phyloP scores from a whole-genome alignment of 78 protist species.

The Cavenderia fasciculata region DNA sequence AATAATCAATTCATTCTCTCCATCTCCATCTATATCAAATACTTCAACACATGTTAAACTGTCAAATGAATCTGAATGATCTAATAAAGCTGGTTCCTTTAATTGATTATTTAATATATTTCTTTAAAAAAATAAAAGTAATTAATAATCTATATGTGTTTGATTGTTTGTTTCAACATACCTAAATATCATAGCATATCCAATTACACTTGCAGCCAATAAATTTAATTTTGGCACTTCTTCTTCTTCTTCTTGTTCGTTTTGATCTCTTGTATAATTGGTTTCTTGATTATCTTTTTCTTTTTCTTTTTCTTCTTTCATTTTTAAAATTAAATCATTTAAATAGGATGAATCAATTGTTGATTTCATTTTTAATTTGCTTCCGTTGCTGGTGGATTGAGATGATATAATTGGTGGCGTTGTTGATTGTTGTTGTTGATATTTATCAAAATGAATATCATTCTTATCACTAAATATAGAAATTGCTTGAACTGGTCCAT shows the following conservation, averaged over 20 bases:
- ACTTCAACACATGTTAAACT: slow-evolving; percentile 42
- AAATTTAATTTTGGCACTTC: slow-evolving; percentile 11
- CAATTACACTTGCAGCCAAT: slow-evolving; percentile 51
- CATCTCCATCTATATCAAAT: slow-evolving; percentile 66
- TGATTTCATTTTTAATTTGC: slow-evolving; percentile 1
- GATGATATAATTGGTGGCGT: no score
- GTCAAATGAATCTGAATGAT: slow-evolving; percentile 66
- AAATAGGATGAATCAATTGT: background rate
- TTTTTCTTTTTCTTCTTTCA: slow-evolving; percentile 1
- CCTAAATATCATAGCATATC: slow-evolving; percentile 36
- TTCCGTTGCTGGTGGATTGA: no score
- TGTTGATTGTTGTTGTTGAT: no score
- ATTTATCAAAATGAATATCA: background rate
- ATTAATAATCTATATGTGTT: no score
- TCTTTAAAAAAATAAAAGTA: background rate
- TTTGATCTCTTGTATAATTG: background rate
- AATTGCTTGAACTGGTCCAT: slow-evolving; percentile 71
- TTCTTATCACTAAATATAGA: slow-evolving; percentile 14
- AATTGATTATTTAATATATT: slow-evolving; percentile 2
- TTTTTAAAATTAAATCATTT: background rate
- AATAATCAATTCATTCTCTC: slow-evolving; percentile 64
- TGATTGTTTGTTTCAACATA: no score
- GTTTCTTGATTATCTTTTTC: no score
- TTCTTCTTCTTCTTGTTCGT: background rate
- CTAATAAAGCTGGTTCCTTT: background rate